Percentiles rank a stretch among this genome's conserved stretches.
These are phyloP conservation scores for Boletales sp. DNA, from an alignment of 768 basidiomycete genomes.

Conservation along the genomic window DNA sequence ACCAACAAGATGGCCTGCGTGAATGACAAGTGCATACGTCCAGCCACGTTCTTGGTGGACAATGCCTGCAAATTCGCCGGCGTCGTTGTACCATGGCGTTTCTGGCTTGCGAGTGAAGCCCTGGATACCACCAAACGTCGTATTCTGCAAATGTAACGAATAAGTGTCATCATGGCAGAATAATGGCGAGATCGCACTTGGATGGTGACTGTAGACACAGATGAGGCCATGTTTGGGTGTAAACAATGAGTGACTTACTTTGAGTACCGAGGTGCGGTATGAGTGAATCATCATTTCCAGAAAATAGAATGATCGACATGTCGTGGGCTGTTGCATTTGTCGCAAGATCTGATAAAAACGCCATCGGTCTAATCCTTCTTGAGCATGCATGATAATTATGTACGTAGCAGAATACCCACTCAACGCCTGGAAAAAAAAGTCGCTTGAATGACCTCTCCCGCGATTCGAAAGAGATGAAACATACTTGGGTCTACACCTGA, in stretches of 20 bases:
- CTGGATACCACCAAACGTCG: conserved; percentile 73
- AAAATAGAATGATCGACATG: conserved; percentile 56
- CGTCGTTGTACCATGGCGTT: conserved; percentile 64
- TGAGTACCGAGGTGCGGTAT: conserved; percentile 62
- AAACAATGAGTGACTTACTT: conserved; percentile 34
- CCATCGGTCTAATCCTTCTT: conserved; percentile 47
- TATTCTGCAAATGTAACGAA: conserved; percentile 45
- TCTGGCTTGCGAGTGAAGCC: conserved; percentile 69
- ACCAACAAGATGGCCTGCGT: conserved; percentile 41
- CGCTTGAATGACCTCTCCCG: background rate
- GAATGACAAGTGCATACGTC: conserved; percentile 37
- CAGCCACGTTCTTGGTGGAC: conserved; percentile 72
- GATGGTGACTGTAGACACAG: conserved; percentile 44
- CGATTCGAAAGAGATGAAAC: conserved; percentile 3
- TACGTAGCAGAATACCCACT: conserved; percentile 21
- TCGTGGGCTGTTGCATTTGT: conserved; percentile 53
- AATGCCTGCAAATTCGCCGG: conserved; percentile 58
- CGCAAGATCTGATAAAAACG: conserved; percentile 62
- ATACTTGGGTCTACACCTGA: conserved; percentile 31
- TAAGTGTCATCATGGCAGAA: background rate
- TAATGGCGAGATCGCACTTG: conserved; percentile 36
- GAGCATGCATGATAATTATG: background rate
- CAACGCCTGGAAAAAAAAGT: conserved; percentile 24
- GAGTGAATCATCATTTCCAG: conserved; percentile 68
- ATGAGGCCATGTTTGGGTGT: conserved; percentile 2